A percentile compares a stretch with the other conserved stretches of the same genome.
Conservation (phyloP, 306 rosid species). For the Glycine latifolia region DNA sequence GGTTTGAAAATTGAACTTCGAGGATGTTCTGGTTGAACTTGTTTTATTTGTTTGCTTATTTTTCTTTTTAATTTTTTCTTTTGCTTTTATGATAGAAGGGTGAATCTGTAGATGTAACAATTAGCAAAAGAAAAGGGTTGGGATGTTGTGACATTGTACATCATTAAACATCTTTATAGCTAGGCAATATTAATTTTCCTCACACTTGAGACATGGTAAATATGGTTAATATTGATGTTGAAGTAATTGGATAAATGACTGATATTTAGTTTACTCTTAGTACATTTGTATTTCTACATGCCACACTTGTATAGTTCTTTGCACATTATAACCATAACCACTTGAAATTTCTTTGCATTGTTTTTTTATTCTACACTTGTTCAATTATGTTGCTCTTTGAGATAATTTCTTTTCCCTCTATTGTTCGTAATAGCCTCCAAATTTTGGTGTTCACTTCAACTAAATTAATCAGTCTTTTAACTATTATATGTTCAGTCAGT, state of each 20-base stretch:
- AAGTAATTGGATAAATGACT: neutral
- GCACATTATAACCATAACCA: neutral
- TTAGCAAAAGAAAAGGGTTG: neutral
- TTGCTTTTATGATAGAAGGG: neutral
- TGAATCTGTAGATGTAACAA: neutral
- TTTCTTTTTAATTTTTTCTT: neutral
- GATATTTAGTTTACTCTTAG: neutral
- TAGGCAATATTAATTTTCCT: neutral
- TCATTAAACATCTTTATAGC: neutral
- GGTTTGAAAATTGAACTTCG: neutral
- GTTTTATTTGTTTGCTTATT: neutral
- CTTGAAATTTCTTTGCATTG: neutral
- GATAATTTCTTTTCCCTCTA: neutral
- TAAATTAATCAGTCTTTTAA: conserved; percentile 18
- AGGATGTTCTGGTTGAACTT: conserved; percentile 7
- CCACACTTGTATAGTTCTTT: neutral
- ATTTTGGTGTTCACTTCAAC: neutral
- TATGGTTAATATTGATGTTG: neutral
- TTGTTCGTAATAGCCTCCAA: neutral
- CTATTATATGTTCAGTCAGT: no score
- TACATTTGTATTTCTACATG: neutral
- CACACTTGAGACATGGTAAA: neutral
- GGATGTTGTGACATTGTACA: no score
- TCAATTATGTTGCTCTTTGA: neutral
- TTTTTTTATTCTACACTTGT: no score